A percentile compares a stretch with the other conserved stretches of the same genome.
phyloP scores from a whole-genome alignment of 805 yeast genomes.

The Saccharomyces jurei region DNA sequence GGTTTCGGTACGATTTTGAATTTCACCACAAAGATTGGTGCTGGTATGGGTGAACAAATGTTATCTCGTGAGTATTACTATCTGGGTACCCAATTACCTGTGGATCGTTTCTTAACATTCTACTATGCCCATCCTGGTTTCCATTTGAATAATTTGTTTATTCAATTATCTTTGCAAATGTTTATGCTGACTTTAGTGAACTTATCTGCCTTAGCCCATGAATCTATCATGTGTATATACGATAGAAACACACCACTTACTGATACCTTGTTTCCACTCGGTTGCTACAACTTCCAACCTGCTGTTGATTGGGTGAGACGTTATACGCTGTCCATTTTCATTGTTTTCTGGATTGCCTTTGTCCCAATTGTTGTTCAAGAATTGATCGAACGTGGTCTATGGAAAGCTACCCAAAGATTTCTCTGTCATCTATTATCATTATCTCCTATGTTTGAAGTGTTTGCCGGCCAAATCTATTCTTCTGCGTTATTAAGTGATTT shows the following conservation, averaged over 20 bases:
- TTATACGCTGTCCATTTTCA: slow-evolving; percentile 71
- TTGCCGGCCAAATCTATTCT: slow-evolving; percentile 73
- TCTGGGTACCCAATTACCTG: slow-evolving; percentile 70
- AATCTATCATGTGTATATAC: slow-evolving; percentile 60
- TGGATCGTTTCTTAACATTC: slow-evolving; percentile 74
- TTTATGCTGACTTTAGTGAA: slow-evolving; percentile 65
- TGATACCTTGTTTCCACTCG: slow-evolving; percentile 56
- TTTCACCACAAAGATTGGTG: slow-evolving; percentile 83
- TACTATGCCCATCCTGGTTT: slow-evolving; percentile 84
- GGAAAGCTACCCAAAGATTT: slow-evolving; percentile 66
- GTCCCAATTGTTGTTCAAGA: slow-evolving; percentile 74
- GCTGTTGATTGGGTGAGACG: slow-evolving; percentile 77
- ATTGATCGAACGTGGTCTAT: slow-evolving; percentile 71
- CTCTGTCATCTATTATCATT: slow-evolving; percentile 59
- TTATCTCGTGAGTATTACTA: slow-evolving; percentile 76
- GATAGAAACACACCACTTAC: slow-evolving; percentile 59
- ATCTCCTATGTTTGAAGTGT: slow-evolving; percentile 77
- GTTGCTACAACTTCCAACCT: slow-evolving; percentile 68
- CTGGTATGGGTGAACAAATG: slow-evolving; percentile 91
- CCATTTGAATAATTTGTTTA: slow-evolving; percentile 73
- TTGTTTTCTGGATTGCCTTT: slow-evolving; percentile 74
- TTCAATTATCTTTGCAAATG: slow-evolving; percentile 64
- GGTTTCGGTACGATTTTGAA: slow-evolving; percentile 82
- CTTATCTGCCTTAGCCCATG: slow-evolving; percentile 66
- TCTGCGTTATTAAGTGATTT: slow-evolving; percentile 63